Conservation (phyloP, 2,329 filamentous ascomycete genomes). For the Stagonosporopsis cucurbitacearum region DNA sequence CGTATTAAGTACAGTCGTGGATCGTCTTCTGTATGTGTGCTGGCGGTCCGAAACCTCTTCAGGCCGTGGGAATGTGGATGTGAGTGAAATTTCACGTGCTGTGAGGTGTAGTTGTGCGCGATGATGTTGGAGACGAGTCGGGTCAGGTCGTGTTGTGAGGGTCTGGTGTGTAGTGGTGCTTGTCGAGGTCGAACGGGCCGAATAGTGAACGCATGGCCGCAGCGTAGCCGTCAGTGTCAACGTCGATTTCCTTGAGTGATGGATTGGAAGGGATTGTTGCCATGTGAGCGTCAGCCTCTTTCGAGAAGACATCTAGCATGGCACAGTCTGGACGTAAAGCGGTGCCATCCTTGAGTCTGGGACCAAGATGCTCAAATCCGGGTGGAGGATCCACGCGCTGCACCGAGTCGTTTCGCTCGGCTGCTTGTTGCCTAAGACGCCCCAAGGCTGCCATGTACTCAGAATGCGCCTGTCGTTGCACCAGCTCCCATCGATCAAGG, state of each 20-base stretch:
- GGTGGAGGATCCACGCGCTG: background rate
- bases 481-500: background rate
- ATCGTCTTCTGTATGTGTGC: background rate
- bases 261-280: background rate
- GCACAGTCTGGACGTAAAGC: background rate
- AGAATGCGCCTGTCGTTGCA: background rate
- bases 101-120: background rate
- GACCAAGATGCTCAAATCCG: background rate
- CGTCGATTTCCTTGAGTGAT: background rate
- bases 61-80: background rate
- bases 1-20: constrained; percentile 17
- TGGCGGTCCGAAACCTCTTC: no score
- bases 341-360: no score
- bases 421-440: background rate
- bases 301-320: background rate
- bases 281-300: no score
- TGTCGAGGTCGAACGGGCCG: background rate
- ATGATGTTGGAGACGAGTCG: background rate
- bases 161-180: background rate
- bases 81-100: background rate
- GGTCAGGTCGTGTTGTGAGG: background rate
- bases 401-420: background rate
- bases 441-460: background rate
- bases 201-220: background rate
- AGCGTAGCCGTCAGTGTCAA: background rate